Percentiles rank a stretch among this genome's conserved stretches.
Conservation (phyloP, 2,329 filamentous ascomycete species). For the Claviceps humidiphila region DNA sequence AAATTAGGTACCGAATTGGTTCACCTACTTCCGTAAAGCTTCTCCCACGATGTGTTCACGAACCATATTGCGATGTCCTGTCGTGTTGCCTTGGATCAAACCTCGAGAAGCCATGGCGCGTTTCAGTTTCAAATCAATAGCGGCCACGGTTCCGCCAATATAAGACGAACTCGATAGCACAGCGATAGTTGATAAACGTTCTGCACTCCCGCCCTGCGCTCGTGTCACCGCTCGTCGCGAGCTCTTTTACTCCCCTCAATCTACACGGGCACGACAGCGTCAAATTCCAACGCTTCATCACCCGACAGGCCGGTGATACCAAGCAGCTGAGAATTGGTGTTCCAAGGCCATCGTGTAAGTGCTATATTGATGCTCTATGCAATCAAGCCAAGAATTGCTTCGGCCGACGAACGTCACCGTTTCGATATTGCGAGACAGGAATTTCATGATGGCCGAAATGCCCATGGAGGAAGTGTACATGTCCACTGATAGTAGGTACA, state of each 20-base stretch:
- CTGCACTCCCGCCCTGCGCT: not conserved
- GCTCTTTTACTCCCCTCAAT: not conserved
- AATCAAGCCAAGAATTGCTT: not conserved
- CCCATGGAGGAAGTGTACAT: slow-evolving; percentile 12
- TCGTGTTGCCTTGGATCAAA: not conserved
- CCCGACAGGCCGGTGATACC: too few relatives aligned
- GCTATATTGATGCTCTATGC: not conserved
- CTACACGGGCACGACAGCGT: not conserved
- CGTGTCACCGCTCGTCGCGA: not conserved
- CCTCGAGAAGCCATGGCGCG: not conserved
- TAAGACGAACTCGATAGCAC: not conserved
- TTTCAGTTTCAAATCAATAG: too few relatives aligned
- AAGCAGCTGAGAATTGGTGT: too few relatives aligned
- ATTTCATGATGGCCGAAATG: too few relatives aligned
- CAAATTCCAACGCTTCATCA: too few relatives aligned
- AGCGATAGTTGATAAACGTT: not conserved
- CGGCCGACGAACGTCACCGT: not conserved
- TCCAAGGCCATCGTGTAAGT: too few relatives aligned
- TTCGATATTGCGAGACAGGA: not conserved
- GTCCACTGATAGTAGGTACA: slow-evolving; percentile 16
- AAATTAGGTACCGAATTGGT: not conserved
- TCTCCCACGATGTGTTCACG: too few relatives aligned
- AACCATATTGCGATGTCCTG: too few relatives aligned
- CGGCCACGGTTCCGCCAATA: too few relatives aligned
- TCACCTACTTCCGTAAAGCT: not conserved